Conservation (phyloP, 179 eudicot genomes). For the Silene vulgaris region DNA sequence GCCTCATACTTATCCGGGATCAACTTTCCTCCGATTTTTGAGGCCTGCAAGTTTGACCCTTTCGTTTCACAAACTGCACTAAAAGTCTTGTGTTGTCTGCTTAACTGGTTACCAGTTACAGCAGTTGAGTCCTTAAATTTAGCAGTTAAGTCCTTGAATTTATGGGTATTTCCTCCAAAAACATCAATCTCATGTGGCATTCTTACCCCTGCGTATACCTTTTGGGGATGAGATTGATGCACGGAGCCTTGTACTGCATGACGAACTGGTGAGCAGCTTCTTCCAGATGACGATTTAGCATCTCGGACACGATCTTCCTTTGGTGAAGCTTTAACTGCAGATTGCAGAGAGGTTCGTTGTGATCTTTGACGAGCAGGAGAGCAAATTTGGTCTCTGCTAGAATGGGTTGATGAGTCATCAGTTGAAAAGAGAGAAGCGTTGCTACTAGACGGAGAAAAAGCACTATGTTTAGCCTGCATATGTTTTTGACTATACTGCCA, state of each 20-base stretch:
- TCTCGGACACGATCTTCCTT: constrained; percentile 25
- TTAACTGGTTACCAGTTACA: constrained; percentile 18
- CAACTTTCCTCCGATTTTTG: constrained; percentile 23
- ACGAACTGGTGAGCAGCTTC: constrained; percentile 41
- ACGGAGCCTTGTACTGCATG: constrained; percentile 30
- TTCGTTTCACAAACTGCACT: constrained; percentile 28
- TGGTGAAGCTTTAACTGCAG: constrained; percentile 34
- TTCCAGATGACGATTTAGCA: constrained; percentile 24
- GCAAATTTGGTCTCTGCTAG: constrained; percentile 45
- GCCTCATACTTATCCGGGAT: constrained; percentile 25
- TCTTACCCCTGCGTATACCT: constrained; percentile 32
- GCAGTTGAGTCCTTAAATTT: constrained; percentile 17
- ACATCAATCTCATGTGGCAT: constrained; percentile 23
- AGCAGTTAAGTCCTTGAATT: constrained; percentile 8
- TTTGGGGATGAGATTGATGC: constrained; percentile 32
- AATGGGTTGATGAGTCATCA: constrained; percentile 49
- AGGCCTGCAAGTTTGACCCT: constrained; percentile 23
- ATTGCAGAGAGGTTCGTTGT: constrained; percentile 33
- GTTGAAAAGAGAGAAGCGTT: constrained; percentile 50
- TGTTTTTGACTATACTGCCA: constrained; percentile 52
- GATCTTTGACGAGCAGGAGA: constrained; percentile 48
- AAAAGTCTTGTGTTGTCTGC: constrained; percentile 30
- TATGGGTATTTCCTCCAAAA: constrained; percentile 24
- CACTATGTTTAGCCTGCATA: constrained; percentile 26
- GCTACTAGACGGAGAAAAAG: constrained; percentile 50